phyloP scores from a whole-genome alignment of 2,329 filamentous ascomycete genomes.

The Curvularia lunata region DNA sequence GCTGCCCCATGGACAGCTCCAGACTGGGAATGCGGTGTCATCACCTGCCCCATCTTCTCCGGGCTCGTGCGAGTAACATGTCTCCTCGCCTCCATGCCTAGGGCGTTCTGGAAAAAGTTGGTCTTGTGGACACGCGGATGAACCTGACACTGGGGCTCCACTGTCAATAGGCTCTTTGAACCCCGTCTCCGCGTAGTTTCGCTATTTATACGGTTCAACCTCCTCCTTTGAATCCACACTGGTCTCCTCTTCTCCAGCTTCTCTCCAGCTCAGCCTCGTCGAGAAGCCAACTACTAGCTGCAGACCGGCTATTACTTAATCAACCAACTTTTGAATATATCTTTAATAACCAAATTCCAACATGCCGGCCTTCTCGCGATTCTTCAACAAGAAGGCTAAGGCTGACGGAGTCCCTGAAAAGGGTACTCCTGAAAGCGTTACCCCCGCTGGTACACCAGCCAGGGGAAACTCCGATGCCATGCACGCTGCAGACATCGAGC shows the following conservation, averaged over 20 bases:
- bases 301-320: conserved; percentile 10
- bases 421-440: conserved; percentile 32
- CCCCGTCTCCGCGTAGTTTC: conserved; percentile 24
- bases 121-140: conserved; percentile 22
- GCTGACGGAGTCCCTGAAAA: conserved; percentile 29
- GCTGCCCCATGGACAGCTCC: conserved; percentile 12
- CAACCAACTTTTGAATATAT: conserved; percentile 3
- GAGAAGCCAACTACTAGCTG: conserved; percentile 13
- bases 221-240: conserved; percentile 27
- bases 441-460: conserved; percentile 35
- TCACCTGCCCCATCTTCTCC: conserved; percentile 29
- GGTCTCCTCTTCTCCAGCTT: conserved; percentile 25
- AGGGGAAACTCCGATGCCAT: conserved; percentile 29
- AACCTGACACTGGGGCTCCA: conserved; percentile 32
- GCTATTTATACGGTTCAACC: conserved; percentile 26
- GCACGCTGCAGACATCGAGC: conserved; percentile 17
- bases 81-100: conserved; percentile 20
- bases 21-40: conserved; percentile 26
- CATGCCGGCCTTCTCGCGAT: conserved; percentile 27
- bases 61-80: conserved; percentile 27
- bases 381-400: conserved; percentile 27
- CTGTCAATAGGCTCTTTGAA: conserved; percentile 22
- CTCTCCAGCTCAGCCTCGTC: conserved; percentile 21
- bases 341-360: conserved; percentile 8
- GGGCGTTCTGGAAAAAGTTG: conserved; percentile 22